Conservation (phyloP, 1,139 yeast genomes). For the Scheffersomyces titani region DNA sequence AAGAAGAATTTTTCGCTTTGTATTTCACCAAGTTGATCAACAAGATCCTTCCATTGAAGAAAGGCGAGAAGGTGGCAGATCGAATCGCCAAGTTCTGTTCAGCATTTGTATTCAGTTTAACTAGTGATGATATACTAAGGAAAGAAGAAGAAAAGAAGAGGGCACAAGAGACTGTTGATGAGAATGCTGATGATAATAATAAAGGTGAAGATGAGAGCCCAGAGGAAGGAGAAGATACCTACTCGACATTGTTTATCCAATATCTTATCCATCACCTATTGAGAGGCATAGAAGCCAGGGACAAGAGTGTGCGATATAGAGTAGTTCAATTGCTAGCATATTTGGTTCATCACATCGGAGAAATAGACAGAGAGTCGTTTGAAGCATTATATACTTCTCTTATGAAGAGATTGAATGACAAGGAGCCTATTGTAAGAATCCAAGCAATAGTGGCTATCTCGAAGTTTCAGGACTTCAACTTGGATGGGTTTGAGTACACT, state of each 20-base stretch:
- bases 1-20: conserved; percentile 59
- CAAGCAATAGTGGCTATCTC: conserved; percentile 84
- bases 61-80: conserved; percentile 74
- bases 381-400: conserved; percentile 63
- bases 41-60: conserved; percentile 66
- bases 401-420: conserved; percentile 68
- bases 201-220: conserved; percentile 17
- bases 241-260: conserved; percentile 56
- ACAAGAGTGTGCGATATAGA: conserved; percentile 76
- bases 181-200: background rate
- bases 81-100: conserved; percentile 74
- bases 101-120: conserved; percentile 57
- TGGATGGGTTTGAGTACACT: conserved; percentile 39
- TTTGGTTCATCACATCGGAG: conserved; percentile 71
- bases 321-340: conserved; percentile 78
- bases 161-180: conserved; percentile 16
- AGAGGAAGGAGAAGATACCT: conserved; percentile 34
- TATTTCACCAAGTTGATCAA: conserved; percentile 63
- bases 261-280: conserved; percentile 64
- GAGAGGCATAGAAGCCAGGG: conserved; percentile 76
- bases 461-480: conserved; percentile 62
- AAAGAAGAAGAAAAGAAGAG: conserved; percentile 11
- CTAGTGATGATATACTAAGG: conserved; percentile 29
- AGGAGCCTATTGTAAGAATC: conserved; percentile 74
- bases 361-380: conserved; percentile 73